Percentiles rank a stretch among this genome's conserved stretches.
Evolutionary conservation across 805 yeast species (phyloP).

Genomic region (Hanseniaspora valbyensis): DNA sequence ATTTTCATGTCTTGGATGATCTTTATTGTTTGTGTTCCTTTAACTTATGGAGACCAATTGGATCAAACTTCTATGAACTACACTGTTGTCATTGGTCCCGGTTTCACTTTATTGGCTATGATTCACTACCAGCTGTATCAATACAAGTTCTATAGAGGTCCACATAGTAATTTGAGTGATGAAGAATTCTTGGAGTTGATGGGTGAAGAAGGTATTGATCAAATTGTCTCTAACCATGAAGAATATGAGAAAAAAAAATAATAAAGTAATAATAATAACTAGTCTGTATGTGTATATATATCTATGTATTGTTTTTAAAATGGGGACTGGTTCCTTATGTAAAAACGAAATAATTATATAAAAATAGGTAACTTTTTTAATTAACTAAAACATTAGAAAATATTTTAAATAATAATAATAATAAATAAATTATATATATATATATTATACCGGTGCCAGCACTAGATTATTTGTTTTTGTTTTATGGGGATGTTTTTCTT

Average conservation of each 20-base stretch:
- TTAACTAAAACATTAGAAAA: neutral
- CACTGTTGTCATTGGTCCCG: constrained; percentile 52
- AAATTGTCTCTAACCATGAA: constrained; percentile 11
- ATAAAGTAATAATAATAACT: neutral
- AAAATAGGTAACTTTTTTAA: too few species aligned
- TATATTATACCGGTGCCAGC: neutral
- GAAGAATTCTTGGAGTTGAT: constrained; percentile 23
- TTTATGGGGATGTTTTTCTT: too few species aligned
- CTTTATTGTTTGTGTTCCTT: constrained; percentile 51
- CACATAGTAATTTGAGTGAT: constrained; percentile 27
- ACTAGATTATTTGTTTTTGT: neutral
- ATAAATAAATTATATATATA: too few species aligned
- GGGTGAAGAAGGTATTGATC: constrained; percentile 19
- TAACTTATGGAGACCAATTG: constrained; percentile 22
- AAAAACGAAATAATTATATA: too few species aligned
- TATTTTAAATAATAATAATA: too few species aligned
- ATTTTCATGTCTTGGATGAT: constrained; percentile 43
- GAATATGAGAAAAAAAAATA: constrained; percentile 2
- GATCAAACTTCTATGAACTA: constrained; percentile 49
- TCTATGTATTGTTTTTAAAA: neutral
- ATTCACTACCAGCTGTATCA: constrained; percentile 44
- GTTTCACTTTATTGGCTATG: constrained; percentile 45
- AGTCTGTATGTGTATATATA: too few species aligned
- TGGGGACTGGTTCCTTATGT: neutral
- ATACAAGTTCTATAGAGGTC: constrained; percentile 48